phyloP scores from a whole-genome alignment of 2,329 filamentous ascomycete genomes.

The Neofusicoccum ribis region DNA sequence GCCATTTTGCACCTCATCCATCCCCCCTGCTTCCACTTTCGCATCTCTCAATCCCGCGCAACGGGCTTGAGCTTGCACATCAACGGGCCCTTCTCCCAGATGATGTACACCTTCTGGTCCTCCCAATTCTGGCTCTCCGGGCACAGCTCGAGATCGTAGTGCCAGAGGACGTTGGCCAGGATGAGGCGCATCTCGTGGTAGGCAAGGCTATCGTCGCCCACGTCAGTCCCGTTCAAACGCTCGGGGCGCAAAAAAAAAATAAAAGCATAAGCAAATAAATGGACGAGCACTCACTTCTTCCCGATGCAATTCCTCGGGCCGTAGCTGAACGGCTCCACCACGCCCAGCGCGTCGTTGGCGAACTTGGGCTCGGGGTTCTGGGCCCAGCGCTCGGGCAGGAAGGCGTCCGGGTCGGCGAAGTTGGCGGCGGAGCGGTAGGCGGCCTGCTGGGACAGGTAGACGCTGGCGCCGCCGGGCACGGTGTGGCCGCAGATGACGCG shows the following conservation, averaged over 20 bases:
- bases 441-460: constrained; percentile 19
- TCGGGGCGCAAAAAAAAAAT: too few species aligned
- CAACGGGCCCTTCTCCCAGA: constrained; percentile 41
- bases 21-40: too few species aligned
- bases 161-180: constrained; percentile 37
- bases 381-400: constrained; percentile 45
- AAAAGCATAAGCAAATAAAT: too few species aligned
- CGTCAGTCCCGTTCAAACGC: not conserved
- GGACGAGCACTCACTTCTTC: not conserved
- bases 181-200: constrained; percentile 46
- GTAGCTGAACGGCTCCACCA: constrained; percentile 44
- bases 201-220: constrained; percentile 30
- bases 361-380: constrained; percentile 21
- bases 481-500: constrained; percentile 37
- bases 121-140: constrained; percentile 33
- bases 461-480: constrained; percentile 32
- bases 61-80: constrained; percentile 32
- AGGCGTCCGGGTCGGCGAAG: constrained; percentile 38
- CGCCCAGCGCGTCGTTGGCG: constrained; percentile 27
- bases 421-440: constrained; percentile 25
- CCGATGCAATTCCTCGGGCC: too few species aligned
- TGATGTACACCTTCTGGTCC: constrained; percentile 34
- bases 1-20: too few species aligned
- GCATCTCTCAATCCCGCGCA: not conserved
- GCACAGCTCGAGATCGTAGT: constrained; percentile 41